Conservation (phyloP, 2,329 filamentous ascomycete genomes). For the Penicillium sp. region DNA sequence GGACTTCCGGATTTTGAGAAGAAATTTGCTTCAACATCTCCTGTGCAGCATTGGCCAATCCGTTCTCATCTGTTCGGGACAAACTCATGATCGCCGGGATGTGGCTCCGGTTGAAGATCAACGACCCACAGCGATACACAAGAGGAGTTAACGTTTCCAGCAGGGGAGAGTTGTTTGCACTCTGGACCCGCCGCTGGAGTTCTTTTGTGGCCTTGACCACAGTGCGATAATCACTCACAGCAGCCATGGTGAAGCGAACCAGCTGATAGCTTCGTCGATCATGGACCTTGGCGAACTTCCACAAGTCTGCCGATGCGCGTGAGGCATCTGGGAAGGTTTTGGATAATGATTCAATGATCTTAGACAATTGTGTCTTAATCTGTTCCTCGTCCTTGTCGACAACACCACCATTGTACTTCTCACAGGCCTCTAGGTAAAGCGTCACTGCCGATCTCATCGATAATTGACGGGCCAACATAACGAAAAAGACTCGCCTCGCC, state of each 20-base stretch:
- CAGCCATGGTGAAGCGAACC: conserved; percentile 77
- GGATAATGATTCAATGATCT: conserved; percentile 69
- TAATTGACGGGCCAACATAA: conserved; percentile 74
- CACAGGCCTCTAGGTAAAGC: conserved; percentile 78
- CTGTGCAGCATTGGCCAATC: conserved; percentile 74
- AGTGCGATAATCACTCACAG: conserved; percentile 87
- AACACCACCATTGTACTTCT: conserved; percentile 84
- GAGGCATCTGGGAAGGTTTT: conserved; percentile 73
- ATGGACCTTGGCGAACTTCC: conserved; percentile 87
- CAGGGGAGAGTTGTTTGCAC: conserved; percentile 59
- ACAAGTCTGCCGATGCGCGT: conserved; percentile 71
- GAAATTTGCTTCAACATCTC: conserved; percentile 92
- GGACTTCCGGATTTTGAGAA: conserved; percentile 79
- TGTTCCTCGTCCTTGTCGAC: conserved; percentile 66
- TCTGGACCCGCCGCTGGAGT: conserved; percentile 75
- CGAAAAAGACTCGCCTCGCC: conserved; percentile 84
- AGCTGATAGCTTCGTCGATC: conserved; percentile 89
- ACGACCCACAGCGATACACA: conserved; percentile 75
- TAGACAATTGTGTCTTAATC: conserved; percentile 67
- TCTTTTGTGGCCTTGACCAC: conserved; percentile 89
- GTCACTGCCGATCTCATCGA: conserved; percentile 70
- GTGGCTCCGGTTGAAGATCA: conserved; percentile 93
- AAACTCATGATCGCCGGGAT: conserved; percentile 85
- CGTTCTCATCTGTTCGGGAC: conserved; percentile 77
- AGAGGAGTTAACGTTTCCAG: conserved; percentile 79